Conservation (phyloP, 169 alveolate species). For the Eimeria maxima region DNA sequence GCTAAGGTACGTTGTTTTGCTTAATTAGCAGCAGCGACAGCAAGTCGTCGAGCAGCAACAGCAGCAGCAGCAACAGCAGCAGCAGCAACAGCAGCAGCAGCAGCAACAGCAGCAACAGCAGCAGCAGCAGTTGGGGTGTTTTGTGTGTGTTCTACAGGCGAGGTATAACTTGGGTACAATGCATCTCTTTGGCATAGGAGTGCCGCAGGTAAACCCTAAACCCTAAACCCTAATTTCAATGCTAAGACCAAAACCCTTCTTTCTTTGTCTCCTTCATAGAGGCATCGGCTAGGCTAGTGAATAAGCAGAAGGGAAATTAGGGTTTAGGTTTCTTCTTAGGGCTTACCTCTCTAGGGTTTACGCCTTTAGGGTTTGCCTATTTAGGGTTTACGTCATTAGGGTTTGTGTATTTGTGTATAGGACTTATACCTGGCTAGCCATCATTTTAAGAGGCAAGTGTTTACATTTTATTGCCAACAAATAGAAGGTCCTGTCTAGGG, state of each 20-base stretch:
- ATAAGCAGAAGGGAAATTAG: neutral
- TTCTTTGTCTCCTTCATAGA: neutral
- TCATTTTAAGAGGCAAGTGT: constrained; percentile 37
- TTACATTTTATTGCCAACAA: neutral
- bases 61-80: neutral
- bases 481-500: neutral
- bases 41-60: too few species aligned
- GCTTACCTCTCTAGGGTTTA: neutral
- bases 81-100: neutral
- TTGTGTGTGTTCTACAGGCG: constrained; percentile 25
- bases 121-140: constrained; percentile 6
- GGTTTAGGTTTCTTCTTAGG: neutral
- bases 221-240: neutral
- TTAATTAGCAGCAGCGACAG: neutral
- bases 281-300: neutral
- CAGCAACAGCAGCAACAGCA: neutral
- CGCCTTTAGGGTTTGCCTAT: neutral
- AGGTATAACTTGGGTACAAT: constrained; percentile 64
- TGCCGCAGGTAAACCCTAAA: constrained; percentile 50
- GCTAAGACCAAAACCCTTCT: neutral
- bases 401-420: neutral
- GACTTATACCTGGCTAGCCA: constrained; percentile 34
- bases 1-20: constrained; percentile 34
- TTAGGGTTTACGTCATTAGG: neutral
- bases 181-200: constrained; percentile 62